Evolutionary conservation across 805 yeast genomes (phyloP).

Genomic region (Yueomyces sp.): DNA sequence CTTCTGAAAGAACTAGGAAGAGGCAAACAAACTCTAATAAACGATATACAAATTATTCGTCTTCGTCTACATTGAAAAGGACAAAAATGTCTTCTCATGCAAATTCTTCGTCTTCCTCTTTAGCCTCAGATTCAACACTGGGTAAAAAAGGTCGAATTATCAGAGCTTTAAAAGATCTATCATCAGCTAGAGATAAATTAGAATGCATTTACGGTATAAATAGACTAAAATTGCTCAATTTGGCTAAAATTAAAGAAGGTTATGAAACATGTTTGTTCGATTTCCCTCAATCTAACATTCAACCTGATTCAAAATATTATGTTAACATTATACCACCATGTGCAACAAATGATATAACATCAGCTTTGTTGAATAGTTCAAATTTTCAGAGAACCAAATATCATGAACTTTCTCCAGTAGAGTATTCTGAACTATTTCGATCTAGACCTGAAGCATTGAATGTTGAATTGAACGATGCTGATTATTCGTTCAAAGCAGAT

Average conservation of each 20-base stretch:
- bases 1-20: background rate
- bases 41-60: background rate
- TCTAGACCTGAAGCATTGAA: conserved; percentile 6
- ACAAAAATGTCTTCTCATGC: background rate
- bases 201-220: conserved; percentile 38
- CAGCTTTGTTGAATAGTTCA: conserved; percentile 1
- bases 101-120: background rate
- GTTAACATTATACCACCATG: conserved; percentile 8
- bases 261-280: conserved; percentile 39
- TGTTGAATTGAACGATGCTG: conserved; percentile 11
- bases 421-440: conserved; percentile 17
- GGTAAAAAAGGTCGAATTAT: conserved; percentile 12
- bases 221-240: conserved; percentile 27
- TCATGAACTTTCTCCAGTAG: conserved; percentile 9
- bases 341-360: conserved; percentile 1
- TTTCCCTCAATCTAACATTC: conserved; percentile 24
- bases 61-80: background rate
- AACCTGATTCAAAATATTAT: conserved; percentile 11
- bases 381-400: conserved; percentile 2
- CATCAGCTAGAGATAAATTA: conserved; percentile 31
- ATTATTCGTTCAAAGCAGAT: conserved; percentile 8
- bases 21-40: background rate
- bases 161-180: conserved; percentile 20
- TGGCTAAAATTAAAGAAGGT: conserved; percentile 31
- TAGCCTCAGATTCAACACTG: conserved; percentile 6